A percentile compares a stretch with the other conserved stretches of the same genome.
phyloP scores from a whole-genome alignment of 495 filamentous ascomycete species.

The Penicillium salamii region DNA sequence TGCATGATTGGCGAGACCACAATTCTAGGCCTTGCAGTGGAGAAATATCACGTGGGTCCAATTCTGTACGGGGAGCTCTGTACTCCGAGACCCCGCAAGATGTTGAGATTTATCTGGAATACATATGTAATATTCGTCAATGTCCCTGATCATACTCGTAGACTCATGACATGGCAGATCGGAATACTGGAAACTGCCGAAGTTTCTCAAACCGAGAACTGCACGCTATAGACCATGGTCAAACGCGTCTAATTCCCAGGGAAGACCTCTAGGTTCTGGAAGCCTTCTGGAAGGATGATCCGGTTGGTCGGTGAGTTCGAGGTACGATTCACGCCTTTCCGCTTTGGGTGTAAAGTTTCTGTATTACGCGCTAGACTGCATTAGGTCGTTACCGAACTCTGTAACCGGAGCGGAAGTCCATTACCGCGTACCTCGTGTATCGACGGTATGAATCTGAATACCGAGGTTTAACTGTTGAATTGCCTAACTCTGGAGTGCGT shows the following conservation, averaged over 20 bases:
- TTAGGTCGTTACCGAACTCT: background rate
- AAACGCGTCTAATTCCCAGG: slow-evolving; percentile 1
- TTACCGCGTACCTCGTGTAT: no score
- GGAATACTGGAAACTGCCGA: background rate
- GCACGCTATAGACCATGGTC: slow-evolving; percentile 5
- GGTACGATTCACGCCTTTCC: slow-evolving; percentile 5
- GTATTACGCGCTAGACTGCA: slow-evolving; percentile 5
- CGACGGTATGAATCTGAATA: no score
- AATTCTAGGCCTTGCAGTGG: slow-evolving; percentile 10
- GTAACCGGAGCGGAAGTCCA: background rate
- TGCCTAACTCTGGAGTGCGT: no score
- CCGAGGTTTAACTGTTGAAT: background rate
- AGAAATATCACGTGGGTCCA: slow-evolving; percentile 20
- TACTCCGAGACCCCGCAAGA: slow-evolving; percentile 22
- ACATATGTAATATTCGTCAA: no score
- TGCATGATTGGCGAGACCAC: slow-evolving; percentile 13
- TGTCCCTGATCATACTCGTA: no score
- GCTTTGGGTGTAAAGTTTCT: background rate
- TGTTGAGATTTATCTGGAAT: background rate
- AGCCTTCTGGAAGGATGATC: slow-evolving; percentile 28
- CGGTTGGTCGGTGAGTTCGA: slow-evolving; percentile 15
- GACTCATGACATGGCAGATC: background rate
- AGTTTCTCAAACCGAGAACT: background rate
- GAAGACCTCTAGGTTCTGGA: slow-evolving; percentile 16
- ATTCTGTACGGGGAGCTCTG: slow-evolving; percentile 21